Evolutionary conservation across 371 early-diverging fungal species (phyloP).

Genomic region (Thermomucor indicae-seudaticae): DNA sequence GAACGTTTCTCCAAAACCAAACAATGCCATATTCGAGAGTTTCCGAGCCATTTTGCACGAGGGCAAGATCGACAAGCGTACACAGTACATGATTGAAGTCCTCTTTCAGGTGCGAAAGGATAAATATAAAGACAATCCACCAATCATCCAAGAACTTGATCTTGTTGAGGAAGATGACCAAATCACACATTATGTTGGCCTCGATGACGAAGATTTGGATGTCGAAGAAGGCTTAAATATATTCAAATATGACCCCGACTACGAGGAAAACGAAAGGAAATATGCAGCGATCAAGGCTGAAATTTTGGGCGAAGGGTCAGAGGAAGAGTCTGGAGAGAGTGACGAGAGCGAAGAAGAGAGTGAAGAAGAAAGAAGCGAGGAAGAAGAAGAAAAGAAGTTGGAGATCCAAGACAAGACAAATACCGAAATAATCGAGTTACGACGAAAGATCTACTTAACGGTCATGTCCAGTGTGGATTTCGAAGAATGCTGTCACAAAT

Average conservation of each 20-base stretch:
- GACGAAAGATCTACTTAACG: constrained; percentile 92
- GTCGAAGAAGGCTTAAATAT: constrained; percentile 79
- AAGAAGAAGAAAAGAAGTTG: constrained; percentile 46
- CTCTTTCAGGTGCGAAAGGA: constrained; percentile 94
- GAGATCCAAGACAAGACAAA: constrained; percentile 90
- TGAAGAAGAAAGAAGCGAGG: constrained; percentile 35
- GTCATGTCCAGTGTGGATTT: constrained; percentile 95
- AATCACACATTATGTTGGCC: constrained; percentile 83
- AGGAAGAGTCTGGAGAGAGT: constrained; percentile 46
- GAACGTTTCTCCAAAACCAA: constrained; percentile 75
- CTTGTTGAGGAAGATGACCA: constrained; percentile 96
- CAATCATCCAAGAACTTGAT: constrained; percentile 80
- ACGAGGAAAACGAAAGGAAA: constrained; percentile 76
- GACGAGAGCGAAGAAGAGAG: constrained; percentile 59
- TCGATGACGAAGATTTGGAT: constrained; percentile 88
- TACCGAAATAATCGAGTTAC: constrained; percentile 82
- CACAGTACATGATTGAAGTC: constrained; percentile 97
- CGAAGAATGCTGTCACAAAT: constrained; percentile 96
- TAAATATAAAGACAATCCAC: constrained; percentile 85
- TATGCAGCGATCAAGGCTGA: constrained; percentile 81
- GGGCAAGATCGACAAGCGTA: constrained; percentile 89
- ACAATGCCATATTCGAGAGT: constrained; percentile 89
- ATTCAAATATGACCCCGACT: constrained; percentile 84
- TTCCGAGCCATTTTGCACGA: constrained; percentile 93
- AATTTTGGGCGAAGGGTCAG: constrained; percentile 86